Evolutionary conservation across 768 basidiomycete genomes (phyloP), one percentile per base, ranked within the genome.

Genomic region (Cystoderma amianthinum): DNA sequence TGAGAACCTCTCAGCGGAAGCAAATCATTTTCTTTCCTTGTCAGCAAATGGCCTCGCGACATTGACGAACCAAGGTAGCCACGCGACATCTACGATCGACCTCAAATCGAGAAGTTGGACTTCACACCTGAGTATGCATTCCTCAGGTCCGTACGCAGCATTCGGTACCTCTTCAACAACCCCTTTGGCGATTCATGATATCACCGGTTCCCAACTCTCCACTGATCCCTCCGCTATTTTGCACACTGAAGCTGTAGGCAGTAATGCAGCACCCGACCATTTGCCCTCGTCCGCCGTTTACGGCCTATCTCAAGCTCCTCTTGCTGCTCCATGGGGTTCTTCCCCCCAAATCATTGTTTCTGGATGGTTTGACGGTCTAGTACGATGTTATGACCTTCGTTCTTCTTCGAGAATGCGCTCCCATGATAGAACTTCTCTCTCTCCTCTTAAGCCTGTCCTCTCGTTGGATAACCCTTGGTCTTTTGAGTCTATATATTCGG

Each of bases 301-400:
- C 61, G 82, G 75, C 32, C 74, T 92, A 55, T 64, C 76, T 5
- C 65, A 63, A 18, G 75, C 76, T 5, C 80, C 85, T 1, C 66
- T 69, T 0, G 68, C 75, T 19, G 80, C 80, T 16, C 76, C 80
- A 1, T 80, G 82, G 72, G 86, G 87, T 3, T 61, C 73, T 2
- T 83, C 85, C 2, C 77, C 83, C 13, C 71, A 86, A 51, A 72
- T 87, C 15, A 42, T 92, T 17, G 69, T 87, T 25, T 82, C 85
- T 1, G 89, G 86, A 1, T 90, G 88, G 86, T 91, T 78, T 57
- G 85, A 92, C 54, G 82, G 88, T 9, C 57, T 69, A 36, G 82
- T 87, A 23, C 71, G 76, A 25, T 71, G 86, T 38, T 80, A 88
- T 59, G 89, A 91, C 57, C 70, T 91, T 30, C 85, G 88, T 18